phyloP scores from a whole-genome alignment of 2,329 filamentous ascomycete genomes.

The Phoma sp. region DNA sequence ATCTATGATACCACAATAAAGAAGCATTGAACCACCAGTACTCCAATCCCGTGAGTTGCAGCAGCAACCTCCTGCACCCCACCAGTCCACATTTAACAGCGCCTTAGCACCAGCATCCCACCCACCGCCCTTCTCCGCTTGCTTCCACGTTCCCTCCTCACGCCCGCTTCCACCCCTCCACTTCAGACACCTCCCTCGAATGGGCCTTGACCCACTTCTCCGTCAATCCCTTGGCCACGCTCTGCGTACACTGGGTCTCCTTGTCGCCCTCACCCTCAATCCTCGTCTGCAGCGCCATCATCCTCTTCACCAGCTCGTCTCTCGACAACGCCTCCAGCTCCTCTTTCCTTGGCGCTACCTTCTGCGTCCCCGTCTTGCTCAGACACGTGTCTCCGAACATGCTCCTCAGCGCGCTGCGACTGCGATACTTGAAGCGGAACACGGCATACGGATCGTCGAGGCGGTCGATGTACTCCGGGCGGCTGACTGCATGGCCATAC shows the following conservation, averaged over 20 bases:
- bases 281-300: constrained; percentile 14
- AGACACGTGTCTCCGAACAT: constrained; percentile 22
- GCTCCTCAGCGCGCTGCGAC: constrained; percentile 30
- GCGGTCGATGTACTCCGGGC: constrained; percentile 52
- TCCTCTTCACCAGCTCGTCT: background rate
- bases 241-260: background rate
- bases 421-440: constrained; percentile 57
- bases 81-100: no score
- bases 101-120: background rate
- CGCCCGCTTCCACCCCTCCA: no score
- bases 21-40: background rate
- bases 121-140: background rate
- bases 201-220: constrained; percentile 31
- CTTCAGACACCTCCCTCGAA: constrained; percentile 2
- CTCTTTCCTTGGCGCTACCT: background rate
- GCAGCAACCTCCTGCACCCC: background rate
- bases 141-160: no score
- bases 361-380: constrained; percentile 21
- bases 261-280: constrained; percentile 12
- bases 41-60: background rate
- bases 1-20: constrained; percentile 15
- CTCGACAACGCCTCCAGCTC: constrained; percentile 10
- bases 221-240: constrained; percentile 20
- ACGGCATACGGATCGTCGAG: constrained; percentile 50
- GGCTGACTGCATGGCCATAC: constrained; percentile 47